phyloP scores from a whole-genome alignment of 1,284 basidiomycete species.

The Singerocomus inundabilis region DNA sequence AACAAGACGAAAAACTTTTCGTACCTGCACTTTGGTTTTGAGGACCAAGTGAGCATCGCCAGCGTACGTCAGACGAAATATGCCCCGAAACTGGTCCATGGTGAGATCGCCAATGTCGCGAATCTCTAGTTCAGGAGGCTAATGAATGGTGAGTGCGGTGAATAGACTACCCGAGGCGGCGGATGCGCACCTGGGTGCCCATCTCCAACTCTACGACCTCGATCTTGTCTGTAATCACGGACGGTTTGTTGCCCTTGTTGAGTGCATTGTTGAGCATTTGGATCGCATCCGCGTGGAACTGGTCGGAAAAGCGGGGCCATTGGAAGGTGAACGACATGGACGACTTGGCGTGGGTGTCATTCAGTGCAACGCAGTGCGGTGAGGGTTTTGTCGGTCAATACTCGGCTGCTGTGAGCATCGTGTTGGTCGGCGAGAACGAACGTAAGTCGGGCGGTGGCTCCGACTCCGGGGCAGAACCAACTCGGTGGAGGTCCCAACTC shows the following conservation, averaged over 20 bases:
- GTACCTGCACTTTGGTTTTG: slow-evolving; percentile 92
- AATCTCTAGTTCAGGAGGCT: slow-evolving; percentile 97
- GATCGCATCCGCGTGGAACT: slow-evolving; percentile 92
- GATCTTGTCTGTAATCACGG: slow-evolving; percentile 96
- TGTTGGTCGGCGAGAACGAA: slow-evolving; percentile 17
- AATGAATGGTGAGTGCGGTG: slow-evolving; percentile 7
- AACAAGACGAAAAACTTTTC: slow-evolving; percentile 17
- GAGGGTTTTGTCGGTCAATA: slow-evolving; percentile 7
- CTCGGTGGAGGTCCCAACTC: not conserved
- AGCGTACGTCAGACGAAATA: slow-evolving; percentile 93
- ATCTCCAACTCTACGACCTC: slow-evolving; percentile 97
- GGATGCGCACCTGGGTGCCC: slow-evolving; percentile 82
- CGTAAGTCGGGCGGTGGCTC: slow-evolving; percentile 10
- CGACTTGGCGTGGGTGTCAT: slow-evolving; percentile 9
- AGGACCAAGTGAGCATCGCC: slow-evolving; percentile 97
- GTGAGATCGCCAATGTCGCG: slow-evolving; percentile 98
- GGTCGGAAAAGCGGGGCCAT: slow-evolving; percentile 96
- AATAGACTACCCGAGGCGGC: slow-evolving; percentile 2
- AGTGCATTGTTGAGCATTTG: slow-evolving; percentile 92
- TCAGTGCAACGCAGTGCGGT: not conserved
- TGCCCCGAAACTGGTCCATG: slow-evolving; percentile 94
- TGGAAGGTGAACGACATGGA: slow-evolving; percentile 96
- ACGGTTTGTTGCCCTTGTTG: slow-evolving; percentile 97
- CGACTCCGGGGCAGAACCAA: not conserved
- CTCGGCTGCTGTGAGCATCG: slow-evolving; percentile 19